Evolutionary conservation across 2,329 filamentous ascomycete species (phyloP).

Genomic region (Aspergillus glaucus): DNA sequence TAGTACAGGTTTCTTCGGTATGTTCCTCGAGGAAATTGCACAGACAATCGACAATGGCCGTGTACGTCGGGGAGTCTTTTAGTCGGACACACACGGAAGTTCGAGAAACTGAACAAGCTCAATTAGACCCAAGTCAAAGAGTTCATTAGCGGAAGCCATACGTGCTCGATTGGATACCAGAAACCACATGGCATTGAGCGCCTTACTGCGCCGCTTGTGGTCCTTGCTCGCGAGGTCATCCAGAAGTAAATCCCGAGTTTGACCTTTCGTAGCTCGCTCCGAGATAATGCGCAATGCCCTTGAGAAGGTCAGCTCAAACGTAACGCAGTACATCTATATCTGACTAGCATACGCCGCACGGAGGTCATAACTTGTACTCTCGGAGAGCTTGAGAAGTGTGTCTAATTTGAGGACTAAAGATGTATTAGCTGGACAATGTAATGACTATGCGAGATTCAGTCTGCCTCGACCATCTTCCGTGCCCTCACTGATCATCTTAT

Average conservation of each 20-base stretch:
- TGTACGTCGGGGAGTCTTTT: constrained; percentile 31
- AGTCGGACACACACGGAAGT: constrained; percentile 29
- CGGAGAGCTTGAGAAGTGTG: constrained; percentile 62
- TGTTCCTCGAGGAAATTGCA: constrained; percentile 37
- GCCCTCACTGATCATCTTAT: constrained; percentile 67
- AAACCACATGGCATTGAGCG: constrained; percentile 39
- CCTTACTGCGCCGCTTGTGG: constrained; percentile 31
- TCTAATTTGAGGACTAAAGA: constrained; percentile 51
- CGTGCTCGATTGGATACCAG: constrained; percentile 35
- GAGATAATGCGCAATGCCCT: constrained; percentile 43
- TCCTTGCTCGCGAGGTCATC: constrained; percentile 36
- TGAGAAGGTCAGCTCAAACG: constrained; percentile 15
- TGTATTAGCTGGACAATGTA: constrained; percentile 11
- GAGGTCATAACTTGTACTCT: constrained; percentile 67
- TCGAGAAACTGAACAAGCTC: constrained; percentile 25
- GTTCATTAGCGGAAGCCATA: constrained; percentile 15
- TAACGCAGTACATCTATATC: constrained; percentile 49
- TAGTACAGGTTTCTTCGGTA: constrained; percentile 27
- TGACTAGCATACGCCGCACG: constrained; percentile 56
- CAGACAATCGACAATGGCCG: constrained; percentile 36
- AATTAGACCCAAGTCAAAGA: background rate
- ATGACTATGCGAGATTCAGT: background rate
- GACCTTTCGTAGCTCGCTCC: constrained; percentile 38
- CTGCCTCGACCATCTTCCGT: constrained; percentile 56
- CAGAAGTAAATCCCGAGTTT: constrained; percentile 35